Percentiles rank a stretch among this genome's conserved stretches.
These are phyloP conservation scores for Aspergillus sp. DNA, from an alignment of 2,329 filamentous ascomycete genomes.

Conservation along the genomic window DNA sequence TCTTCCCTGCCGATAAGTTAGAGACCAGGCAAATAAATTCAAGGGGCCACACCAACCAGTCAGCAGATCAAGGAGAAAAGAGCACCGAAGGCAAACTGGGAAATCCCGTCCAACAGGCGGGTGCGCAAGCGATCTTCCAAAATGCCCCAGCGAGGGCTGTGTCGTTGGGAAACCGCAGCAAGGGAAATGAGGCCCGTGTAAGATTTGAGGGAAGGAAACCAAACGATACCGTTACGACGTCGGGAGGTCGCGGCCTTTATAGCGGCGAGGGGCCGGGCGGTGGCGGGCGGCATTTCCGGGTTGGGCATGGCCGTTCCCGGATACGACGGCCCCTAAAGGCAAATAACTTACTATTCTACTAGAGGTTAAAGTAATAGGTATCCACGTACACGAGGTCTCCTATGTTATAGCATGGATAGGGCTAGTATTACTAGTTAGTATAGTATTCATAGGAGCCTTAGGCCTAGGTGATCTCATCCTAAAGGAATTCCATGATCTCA, in stretches of 20 bases:
- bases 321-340: conserved; percentile 10
- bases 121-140: not conserved
- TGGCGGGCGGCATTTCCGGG: not conserved
- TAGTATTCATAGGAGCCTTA: too few relatives aligned
- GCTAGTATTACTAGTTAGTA: too few relatives aligned
- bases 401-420: too few relatives aligned
- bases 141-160: conserved; percentile 1
- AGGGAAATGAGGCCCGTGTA: not conserved
- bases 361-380: too few relatives aligned
- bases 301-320: not conserved
- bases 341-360: not conserved
- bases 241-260: conserved; percentile 1
- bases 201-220: conserved; percentile 1
- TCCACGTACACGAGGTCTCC: too few relatives aligned
- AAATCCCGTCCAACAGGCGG: not conserved
- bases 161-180: not conserved
- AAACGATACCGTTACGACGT: not conserved
- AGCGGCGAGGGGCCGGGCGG: not conserved
- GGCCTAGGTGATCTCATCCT: too few relatives aligned
- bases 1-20: conserved; percentile 1
- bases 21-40: not conserved
- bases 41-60: not conserved
- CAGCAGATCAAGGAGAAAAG: not conserved
- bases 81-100: not conserved
- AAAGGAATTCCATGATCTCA: too few relatives aligned